Evolutionary conservation across 2,329 filamentous ascomycete species (phyloP).

Genomic region (Colletotrichum lindemuthianum): DNA sequence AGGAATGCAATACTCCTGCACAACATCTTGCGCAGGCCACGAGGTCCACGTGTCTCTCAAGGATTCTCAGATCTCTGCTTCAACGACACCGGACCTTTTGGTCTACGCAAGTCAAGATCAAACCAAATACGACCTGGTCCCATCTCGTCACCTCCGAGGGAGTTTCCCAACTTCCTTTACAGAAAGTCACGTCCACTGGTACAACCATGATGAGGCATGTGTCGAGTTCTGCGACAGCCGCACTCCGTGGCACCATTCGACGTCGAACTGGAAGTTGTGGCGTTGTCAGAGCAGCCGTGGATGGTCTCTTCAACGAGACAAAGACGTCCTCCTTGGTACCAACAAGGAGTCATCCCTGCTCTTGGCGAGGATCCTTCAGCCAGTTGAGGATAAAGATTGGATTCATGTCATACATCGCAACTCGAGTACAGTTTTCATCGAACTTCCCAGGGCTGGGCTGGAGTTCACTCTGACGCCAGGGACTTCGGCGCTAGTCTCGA

Average conservation of each 20-base stretch:
- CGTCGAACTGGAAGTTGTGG: constrained; percentile 2
- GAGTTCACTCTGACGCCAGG: not conserved
- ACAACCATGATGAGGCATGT: constrained; percentile 41
- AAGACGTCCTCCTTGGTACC: not conserved
- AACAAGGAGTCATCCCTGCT: not conserved
- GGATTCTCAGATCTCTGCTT: not conserved
- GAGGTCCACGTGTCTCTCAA: constrained; percentile 39
- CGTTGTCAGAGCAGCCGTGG: no score
- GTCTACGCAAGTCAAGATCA: not conserved
- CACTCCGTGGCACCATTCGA: constrained; percentile 41
- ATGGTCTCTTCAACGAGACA: not conserved
- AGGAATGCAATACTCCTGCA: constrained; percentile 54
- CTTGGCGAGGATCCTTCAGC: not conserved
- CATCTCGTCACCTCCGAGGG: not conserved
- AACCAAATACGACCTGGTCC: not conserved
- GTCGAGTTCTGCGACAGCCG: constrained; percentile 47
- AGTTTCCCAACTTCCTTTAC: constrained; percentile 49
- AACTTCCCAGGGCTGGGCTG: not conserved
- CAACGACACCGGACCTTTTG: not conserved
- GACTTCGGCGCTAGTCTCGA: constrained; percentile 49
- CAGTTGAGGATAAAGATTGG: constrained; percentile 1
- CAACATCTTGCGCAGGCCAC: constrained; percentile 43
- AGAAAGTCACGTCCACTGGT: constrained; percentile 58
- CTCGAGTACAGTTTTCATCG: not conserved
- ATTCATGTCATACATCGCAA: constrained; percentile 1